Evolutionary conservation across 2,329 filamentous ascomycete genomes (phyloP).

Genomic region (Penicillium sp.): DNA sequence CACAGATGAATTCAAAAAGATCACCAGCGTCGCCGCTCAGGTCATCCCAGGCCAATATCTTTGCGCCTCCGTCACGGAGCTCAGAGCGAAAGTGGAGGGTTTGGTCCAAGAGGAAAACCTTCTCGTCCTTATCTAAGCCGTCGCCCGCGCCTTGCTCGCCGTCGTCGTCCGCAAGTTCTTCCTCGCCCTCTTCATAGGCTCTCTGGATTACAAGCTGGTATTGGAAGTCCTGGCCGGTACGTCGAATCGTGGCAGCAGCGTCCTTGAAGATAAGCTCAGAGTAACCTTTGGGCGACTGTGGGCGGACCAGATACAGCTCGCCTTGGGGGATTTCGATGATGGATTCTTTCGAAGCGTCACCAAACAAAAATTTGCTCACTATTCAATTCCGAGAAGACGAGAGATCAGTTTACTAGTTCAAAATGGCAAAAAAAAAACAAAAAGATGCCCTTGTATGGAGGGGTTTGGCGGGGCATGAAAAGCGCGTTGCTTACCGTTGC

Average conservation of each 20-base stretch:
- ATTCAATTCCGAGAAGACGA: slow-evolving; percentile 10
- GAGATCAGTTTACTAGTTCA: slow-evolving; percentile 7
- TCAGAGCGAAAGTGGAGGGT: slow-evolving; percentile 83
- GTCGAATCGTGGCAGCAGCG: slow-evolving; percentile 84
- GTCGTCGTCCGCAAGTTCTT: slow-evolving; percentile 87
- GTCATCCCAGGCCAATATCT: slow-evolving; percentile 91
- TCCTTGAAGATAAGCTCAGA: slow-evolving; percentile 99
- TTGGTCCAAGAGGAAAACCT: slow-evolving; percentile 94
- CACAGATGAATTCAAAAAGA: slow-evolving; percentile 97
- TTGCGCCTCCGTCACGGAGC: slow-evolving; percentile 74
- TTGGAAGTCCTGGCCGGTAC: slow-evolving; percentile 91
- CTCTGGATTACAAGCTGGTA: slow-evolving; percentile 96
- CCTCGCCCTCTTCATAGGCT: slow-evolving; percentile 96
- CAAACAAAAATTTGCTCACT: slow-evolving; percentile 93
- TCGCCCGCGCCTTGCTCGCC: slow-evolving; percentile 77
- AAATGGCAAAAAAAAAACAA: not conserved
- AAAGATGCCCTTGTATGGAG: slow-evolving; percentile 18
- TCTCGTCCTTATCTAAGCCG: slow-evolving; percentile 92
- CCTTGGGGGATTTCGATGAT: slow-evolving; percentile 93
- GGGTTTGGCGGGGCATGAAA: slow-evolving; percentile 28
- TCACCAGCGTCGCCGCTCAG: slow-evolving; percentile 90
- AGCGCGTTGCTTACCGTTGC: slow-evolving; percentile 50
- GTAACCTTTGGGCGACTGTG: slow-evolving; percentile 92
- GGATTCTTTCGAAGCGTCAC: slow-evolving; percentile 83
- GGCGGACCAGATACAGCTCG: slow-evolving; percentile 94